These are phyloP conservation scores for Colletotrichum orbiculare DNA, from an alignment of 2,329 filamentous ascomycete species.

Conservation along the genomic window DNA sequence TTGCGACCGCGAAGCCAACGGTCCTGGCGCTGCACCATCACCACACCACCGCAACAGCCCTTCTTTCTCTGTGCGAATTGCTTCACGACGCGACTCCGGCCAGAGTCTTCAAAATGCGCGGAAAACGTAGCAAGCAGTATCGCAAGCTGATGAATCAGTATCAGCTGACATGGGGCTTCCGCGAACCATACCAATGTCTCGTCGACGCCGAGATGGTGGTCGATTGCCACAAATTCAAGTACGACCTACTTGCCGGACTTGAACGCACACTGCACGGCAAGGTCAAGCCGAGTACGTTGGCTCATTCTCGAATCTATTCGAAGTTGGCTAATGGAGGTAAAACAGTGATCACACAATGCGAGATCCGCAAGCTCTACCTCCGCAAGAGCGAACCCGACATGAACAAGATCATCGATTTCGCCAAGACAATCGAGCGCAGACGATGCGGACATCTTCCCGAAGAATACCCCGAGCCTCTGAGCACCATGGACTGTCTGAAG, in stretches of 20 bases:
- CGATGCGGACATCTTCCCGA: constrained; percentile 82
- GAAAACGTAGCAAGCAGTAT: constrained; percentile 64
- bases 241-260: constrained; percentile 83
- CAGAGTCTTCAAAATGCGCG: constrained; percentile 53
- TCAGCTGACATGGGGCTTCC: constrained; percentile 87
- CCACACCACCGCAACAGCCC: background rate
- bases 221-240: constrained; percentile 86
- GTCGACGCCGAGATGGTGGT: constrained; percentile 88
- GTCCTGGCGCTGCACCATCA: background rate
- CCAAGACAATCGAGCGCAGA: constrained; percentile 76
- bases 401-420: constrained; percentile 74
- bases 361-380: constrained; percentile 81
- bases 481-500: constrained; percentile 75
- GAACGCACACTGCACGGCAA: constrained; percentile 87
- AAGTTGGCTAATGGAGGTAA: background rate
- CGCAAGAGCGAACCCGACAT: constrained; percentile 65
- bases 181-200: constrained; percentile 92
- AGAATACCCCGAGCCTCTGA: constrained; percentile 77
- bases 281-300: constrained; percentile 78
- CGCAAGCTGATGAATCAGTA: constrained; percentile 94
- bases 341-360: constrained; percentile 82
- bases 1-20: constrained; percentile 13
- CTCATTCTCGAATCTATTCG: background rate
- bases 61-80: background rate
- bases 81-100: constrained; percentile 11